Evolutionary conservation across 2,329 filamentous ascomycete genomes (phyloP).

Genomic region (Colletotrichum simmondsii): DNA sequence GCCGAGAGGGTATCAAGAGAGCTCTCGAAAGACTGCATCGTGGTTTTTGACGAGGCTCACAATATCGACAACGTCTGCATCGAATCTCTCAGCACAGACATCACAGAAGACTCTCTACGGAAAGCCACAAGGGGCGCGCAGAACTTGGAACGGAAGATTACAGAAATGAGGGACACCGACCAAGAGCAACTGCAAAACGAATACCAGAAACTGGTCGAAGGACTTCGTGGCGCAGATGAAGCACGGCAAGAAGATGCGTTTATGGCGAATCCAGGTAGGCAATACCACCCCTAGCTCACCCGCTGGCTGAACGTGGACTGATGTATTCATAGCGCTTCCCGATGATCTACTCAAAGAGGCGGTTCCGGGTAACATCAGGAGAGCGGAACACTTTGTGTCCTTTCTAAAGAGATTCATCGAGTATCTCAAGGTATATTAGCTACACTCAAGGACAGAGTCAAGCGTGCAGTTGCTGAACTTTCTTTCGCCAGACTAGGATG

Average conservation of each 20-base stretch:
- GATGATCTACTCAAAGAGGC: constrained; percentile 96
- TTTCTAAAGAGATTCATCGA: constrained; percentile 98
- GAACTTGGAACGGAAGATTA: constrained; percentile 90
- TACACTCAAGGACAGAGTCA: too few relatives aligned
- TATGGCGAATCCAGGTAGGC: constrained; percentile 85
- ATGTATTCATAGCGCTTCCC: constrained; percentile 73
- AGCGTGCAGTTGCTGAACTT: background rate
- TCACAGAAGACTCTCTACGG: constrained; percentile 93
- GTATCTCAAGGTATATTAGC: constrained; percentile 77
- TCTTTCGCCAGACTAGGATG: constrained; percentile 80
- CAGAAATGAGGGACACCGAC: constrained; percentile 95
- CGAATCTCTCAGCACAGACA: constrained; percentile 94
- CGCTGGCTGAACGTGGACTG: constrained; percentile 24
- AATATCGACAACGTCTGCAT: constrained; percentile 99
- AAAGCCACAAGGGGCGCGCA: constrained; percentile 91
- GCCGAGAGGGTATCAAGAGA: constrained; percentile 95
- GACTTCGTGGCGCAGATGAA: constrained; percentile 87
- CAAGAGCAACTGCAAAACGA: constrained; percentile 94
- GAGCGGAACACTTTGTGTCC: constrained; percentile 94
- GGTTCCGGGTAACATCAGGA: constrained; percentile 93
- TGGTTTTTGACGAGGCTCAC: constrained; percentile 98
- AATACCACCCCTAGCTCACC: background rate
- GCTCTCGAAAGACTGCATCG: constrained; percentile 96
- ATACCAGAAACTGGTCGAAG: constrained; percentile 94
- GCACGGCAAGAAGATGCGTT: constrained; percentile 93